Conservation (phyloP, 306 rosid species). For the Senna tora region DNA sequence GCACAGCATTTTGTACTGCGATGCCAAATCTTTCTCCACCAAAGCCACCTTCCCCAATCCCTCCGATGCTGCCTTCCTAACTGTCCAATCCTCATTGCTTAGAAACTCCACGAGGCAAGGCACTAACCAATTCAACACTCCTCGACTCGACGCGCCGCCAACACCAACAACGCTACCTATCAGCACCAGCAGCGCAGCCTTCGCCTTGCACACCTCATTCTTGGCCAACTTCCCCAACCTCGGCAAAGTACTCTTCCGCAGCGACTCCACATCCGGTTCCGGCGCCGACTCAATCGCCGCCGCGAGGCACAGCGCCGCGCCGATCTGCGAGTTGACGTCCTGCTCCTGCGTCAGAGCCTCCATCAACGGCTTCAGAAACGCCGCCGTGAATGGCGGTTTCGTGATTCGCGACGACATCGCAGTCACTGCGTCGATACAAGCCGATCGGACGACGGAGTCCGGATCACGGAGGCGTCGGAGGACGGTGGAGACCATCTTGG, state of each 20-base stretch:
- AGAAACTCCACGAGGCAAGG: conserved; percentile 76
- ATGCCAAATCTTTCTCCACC: conserved; percentile 64
- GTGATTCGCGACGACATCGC: conserved; percentile 83
- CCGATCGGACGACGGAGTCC: conserved; percentile 77
- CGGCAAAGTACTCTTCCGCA: conserved; percentile 61
- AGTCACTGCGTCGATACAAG: conserved; percentile 78
- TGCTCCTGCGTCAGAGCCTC: conserved; percentile 77
- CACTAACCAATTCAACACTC: conserved; percentile 76
- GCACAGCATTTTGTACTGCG: conserved; percentile 60
- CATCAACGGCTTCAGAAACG: conserved; percentile 80
- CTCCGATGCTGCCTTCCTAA: conserved; percentile 90
- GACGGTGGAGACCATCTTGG: conserved; percentile 80
- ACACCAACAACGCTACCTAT: conserved; percentile 70
- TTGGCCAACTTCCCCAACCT: conserved; percentile 77
- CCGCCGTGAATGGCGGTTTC: conserved; percentile 63
- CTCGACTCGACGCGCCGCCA: conserved; percentile 76
- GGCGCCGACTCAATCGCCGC: conserved; percentile 87
- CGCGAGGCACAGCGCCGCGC: conserved; percentile 88
- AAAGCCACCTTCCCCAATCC: conserved; percentile 75
- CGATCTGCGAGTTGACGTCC: conserved; percentile 86
- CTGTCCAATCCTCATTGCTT: conserved; percentile 84
- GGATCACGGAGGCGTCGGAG: conserved; percentile 88
- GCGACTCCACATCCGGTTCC: conserved; percentile 59
- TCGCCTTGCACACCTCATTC: conserved; percentile 78
- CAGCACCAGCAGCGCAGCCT: conserved; percentile 74